Conservation (phyloP, 31 red algal species). For the Odonthalia washingtoniensis region DNA sequence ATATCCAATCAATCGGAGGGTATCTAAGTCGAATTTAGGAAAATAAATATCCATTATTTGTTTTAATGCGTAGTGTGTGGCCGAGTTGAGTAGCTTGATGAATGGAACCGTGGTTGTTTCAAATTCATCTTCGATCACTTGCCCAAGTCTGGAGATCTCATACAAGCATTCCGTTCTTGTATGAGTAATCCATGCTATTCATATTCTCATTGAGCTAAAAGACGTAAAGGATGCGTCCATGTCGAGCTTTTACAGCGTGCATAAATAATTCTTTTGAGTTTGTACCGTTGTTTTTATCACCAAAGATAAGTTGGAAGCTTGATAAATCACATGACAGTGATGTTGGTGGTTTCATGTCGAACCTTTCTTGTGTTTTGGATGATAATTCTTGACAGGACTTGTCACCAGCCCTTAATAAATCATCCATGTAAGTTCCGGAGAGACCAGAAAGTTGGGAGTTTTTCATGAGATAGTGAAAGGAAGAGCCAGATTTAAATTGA, state of each 20-base stretch:
- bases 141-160: constrained; percentile 32
- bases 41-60: not conserved
- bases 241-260: constrained; percentile 26
- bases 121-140: constrained; percentile 39
- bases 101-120: not conserved
- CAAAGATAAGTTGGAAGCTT: not conserved
- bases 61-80: not conserved
- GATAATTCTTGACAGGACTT: not conserved
- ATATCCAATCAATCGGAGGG: constrained; percentile 30
- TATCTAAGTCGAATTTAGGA: constrained; percentile 1
- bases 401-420: constrained; percentile 8
- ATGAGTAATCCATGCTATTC: constrained; percentile 34
- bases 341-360: constrained; percentile 9
- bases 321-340: not conserved
- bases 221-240: not conserved
- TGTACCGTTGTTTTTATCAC: not conserved
- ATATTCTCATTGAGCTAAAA: constrained; percentile 46
- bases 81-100: constrained; percentile 32
- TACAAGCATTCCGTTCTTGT: constrained; percentile 15
- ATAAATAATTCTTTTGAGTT: constrained; percentile 19
- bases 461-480: constrained; percentile 1
- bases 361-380: not conserved
- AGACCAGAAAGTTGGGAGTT: constrained; percentile 19
- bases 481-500: constrained; percentile 37
- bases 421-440: constrained; percentile 37